A percentile compares a stretch with the other conserved stretches of the same genome.
These are phyloP conservation scores for Candida sojae DNA, from an alignment of 1,139 yeast species.

Conservation along the genomic window DNA sequence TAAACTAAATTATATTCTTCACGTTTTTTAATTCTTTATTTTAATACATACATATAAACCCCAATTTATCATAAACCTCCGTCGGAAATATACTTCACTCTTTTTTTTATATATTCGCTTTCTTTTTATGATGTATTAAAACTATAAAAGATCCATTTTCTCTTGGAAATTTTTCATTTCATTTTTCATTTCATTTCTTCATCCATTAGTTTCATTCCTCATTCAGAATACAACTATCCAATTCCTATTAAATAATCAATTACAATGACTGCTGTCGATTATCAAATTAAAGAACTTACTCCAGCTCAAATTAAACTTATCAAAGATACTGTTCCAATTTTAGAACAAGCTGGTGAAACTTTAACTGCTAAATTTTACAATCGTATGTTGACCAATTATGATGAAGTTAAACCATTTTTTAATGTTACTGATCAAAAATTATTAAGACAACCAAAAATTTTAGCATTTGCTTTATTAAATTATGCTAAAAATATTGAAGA, in stretches of 20 bases:
- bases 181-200: too few relatives aligned
- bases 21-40: too few relatives aligned
- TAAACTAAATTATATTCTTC: too few relatives aligned
- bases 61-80: background rate
- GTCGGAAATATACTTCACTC: background rate
- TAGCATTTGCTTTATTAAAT: conserved; percentile 61
- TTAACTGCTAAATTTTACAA: conserved; percentile 57
- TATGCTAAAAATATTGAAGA: conserved; percentile 69
- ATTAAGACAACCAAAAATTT: conserved; percentile 61
- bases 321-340: conserved; percentile 59
- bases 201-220: background rate
- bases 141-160: background rate
- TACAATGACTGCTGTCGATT: conserved; percentile 11
- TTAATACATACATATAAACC: too few relatives aligned
- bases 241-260: background rate
- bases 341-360: conserved; percentile 56
- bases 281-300: conserved; percentile 23
- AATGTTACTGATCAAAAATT: conserved; percentile 59
- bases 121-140: background rate
- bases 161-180: too few relatives aligned
- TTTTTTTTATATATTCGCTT: background rate
- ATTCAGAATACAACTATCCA: background rate
- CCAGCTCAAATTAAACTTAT: conserved; percentile 39
- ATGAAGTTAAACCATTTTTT: conserved; percentile 60
- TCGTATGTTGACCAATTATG: conserved; percentile 54